phyloP scores from a whole-genome alignment of 108 stramenopile genomes.

The Cyclotella cryptica region DNA sequence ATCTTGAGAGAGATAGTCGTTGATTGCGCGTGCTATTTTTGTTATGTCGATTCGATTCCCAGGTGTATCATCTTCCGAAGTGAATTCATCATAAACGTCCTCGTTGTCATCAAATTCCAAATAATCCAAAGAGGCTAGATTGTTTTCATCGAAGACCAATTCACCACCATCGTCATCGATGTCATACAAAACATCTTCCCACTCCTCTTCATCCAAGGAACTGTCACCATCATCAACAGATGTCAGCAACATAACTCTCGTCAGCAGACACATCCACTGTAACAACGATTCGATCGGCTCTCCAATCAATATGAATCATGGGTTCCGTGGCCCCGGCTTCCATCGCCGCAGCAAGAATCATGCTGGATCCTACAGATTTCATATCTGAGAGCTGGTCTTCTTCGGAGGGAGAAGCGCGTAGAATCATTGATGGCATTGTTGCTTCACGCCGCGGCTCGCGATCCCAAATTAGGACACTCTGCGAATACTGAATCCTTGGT shows the following conservation, averaged over 20 bases:
- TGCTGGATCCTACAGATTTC: slow-evolving; percentile 11
- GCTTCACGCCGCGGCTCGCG: no score
- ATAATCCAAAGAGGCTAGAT: neutral
- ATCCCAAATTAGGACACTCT: no score
- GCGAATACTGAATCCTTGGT: no score
- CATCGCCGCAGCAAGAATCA: slow-evolving; percentile 28
- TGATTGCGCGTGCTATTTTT: slow-evolving; percentile 67
- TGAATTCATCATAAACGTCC: slow-evolving; percentile 21
- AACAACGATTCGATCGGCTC: slow-evolving; percentile 60
- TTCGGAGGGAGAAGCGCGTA: neutral
- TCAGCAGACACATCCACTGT: slow-evolving; percentile 57
- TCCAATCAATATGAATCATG: slow-evolving; percentile 69
- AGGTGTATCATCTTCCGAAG: neutral
- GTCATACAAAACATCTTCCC: slow-evolving; percentile 20
- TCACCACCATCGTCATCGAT: slow-evolving; percentile 23
- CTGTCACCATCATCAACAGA: slow-evolving; percentile 18
- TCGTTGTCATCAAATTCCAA: slow-evolving; percentile 20
- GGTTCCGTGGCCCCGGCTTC: slow-evolving; percentile 32
- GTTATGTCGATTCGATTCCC: slow-evolving; percentile 50
- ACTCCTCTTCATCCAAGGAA: slow-evolving; percentile 29
- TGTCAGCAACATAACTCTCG: slow-evolving; percentile 17
- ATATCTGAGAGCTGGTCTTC: neutral
- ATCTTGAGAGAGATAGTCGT: slow-evolving; percentile 55
- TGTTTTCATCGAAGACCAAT: slow-evolving; percentile 26
- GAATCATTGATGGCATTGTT: neutral